Conservation (phyloP, 2,329 filamentous ascomycete species). For the Epichloe gansuensis region DNA sequence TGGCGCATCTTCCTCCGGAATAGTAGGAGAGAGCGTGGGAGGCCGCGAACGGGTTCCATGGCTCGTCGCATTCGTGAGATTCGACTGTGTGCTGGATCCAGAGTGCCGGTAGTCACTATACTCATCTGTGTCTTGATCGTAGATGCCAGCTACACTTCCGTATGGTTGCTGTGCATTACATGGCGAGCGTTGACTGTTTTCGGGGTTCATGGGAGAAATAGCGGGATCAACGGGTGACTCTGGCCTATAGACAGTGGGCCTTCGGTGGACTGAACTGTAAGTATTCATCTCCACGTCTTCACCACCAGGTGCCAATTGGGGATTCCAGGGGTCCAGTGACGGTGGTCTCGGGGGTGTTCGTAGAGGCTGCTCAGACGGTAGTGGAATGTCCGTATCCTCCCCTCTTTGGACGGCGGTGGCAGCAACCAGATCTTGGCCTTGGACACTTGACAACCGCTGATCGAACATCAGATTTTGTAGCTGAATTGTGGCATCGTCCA, state of each 20-base stretch:
- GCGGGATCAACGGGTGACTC: conserved; percentile 10
- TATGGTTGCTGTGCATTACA: background rate
- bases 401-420: no score
- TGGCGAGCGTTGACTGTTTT: background rate
- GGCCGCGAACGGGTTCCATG: conserved; percentile 4
- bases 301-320: conserved; percentile 13
- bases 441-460: background rate
- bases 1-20: conserved; percentile 8
- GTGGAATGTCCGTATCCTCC: background rate
- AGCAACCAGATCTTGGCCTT: background rate
- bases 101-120: conserved; percentile 8
- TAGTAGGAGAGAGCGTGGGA: conserved; percentile 7
- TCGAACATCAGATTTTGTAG: conserved; percentile 14
- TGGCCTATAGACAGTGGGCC: conserved; percentile 5
- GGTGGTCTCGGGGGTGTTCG: conserved; percentile 22
- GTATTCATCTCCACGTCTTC: conserved; percentile 11
- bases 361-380: conserved; percentile 10
- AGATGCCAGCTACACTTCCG: conserved; percentile 1
- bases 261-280: conserved; percentile 11
- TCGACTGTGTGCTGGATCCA: conserved; percentile 9
- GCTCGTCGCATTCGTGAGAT: conserved; percentile 5
- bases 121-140: conserved; percentile 5
- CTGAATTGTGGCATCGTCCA: conserved; percentile 18
- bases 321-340: conserved; percentile 31
- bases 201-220: conserved; percentile 6